Percentiles rank a stretch among this genome's conserved stretches.
These are phyloP conservation scores for Solanum bukasovii DNA, from an alignment of 257 asterid genomes.

Conservation along the genomic window DNA sequence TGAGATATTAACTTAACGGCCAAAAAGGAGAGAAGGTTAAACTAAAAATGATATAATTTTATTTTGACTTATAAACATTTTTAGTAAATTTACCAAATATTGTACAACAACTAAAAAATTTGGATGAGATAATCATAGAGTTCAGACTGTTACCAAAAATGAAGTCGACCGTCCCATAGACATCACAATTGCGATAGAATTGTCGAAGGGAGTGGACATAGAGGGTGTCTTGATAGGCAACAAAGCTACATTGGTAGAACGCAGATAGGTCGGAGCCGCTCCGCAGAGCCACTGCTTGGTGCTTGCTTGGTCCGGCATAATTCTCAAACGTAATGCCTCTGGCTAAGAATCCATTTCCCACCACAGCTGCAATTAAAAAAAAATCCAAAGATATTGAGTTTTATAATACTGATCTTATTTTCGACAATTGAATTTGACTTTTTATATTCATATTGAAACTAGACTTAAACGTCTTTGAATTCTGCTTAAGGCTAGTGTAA, in stretches of 20 bases:
- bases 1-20: not conserved
- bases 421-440: not conserved
- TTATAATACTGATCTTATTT: no score
- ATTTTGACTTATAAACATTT: not conserved
- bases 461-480: not conserved
- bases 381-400: not conserved
- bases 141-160: conserved; percentile 47
- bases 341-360: conserved; percentile 77
- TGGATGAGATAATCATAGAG: rapidly evolving
- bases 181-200: conserved; percentile 74
- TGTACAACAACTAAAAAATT: rapidly evolving
- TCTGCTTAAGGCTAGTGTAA: no score
- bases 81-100: no score
- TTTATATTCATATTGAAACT: not conserved
- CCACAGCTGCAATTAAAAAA: conserved; percentile 41
- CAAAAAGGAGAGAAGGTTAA: not conserved
- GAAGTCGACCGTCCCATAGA: conserved; percentile 88
- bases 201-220: conserved; percentile 88
- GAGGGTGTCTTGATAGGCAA: conserved; percentile 90
- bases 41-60: no score
- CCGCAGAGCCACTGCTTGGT: conserved; percentile 95
- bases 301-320: conserved; percentile 83
- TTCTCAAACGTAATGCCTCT: conserved; percentile 76
- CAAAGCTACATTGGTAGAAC: conserved; percentile 78
- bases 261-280: conserved; percentile 77